Conservation (phyloP, 2,329 filamentous ascomycete species). For the Aspergillus neotritici region DNA sequence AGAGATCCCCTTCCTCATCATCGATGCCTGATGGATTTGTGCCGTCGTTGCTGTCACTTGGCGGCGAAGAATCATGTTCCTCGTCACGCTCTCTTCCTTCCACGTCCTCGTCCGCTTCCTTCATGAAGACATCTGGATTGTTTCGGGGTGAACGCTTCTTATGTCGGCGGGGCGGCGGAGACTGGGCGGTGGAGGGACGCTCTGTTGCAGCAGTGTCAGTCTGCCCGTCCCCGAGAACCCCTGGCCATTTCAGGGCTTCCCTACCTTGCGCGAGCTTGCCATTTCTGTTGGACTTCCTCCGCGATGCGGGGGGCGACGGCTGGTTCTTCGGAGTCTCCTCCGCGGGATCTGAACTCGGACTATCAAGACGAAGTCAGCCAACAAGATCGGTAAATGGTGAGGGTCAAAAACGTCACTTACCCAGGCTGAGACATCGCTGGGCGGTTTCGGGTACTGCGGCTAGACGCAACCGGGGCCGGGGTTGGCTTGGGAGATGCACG, state of each 20-base stretch:
- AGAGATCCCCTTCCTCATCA: conserved; percentile 57
- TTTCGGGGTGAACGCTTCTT: conserved; percentile 50
- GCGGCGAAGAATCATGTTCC: conserved; percentile 53
- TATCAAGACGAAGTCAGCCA: conserved; percentile 25
- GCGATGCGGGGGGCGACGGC: conserved; percentile 57
- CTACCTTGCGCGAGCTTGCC: conserved; percentile 60
- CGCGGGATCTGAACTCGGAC: conserved; percentile 59
- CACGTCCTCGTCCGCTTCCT: conserved; percentile 57
- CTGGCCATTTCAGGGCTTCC: neutral
- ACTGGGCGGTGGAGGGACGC: conserved; percentile 29
- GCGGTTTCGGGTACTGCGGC: conserved; percentile 33
- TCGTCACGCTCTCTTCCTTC: conserved; percentile 35
- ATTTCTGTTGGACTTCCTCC: conserved; percentile 65
- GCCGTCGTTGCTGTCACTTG: conserved; percentile 63
- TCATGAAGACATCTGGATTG: conserved; percentile 66
- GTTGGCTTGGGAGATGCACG: conserved; percentile 43
- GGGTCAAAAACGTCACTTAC: conserved; percentile 20
- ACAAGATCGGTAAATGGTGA: conserved; percentile 8
- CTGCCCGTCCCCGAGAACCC: neutral
- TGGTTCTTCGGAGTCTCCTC: conserved; percentile 55
- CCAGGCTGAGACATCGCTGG: conserved; percentile 40
- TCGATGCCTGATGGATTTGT: conserved; percentile 49
- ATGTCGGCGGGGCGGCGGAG: conserved; percentile 39
- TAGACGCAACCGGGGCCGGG: conserved; percentile 38
- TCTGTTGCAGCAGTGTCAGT: conserved; percentile 23